Conservation (phyloP, 257 asterid species). For the Solanum etuberosum region DNA sequence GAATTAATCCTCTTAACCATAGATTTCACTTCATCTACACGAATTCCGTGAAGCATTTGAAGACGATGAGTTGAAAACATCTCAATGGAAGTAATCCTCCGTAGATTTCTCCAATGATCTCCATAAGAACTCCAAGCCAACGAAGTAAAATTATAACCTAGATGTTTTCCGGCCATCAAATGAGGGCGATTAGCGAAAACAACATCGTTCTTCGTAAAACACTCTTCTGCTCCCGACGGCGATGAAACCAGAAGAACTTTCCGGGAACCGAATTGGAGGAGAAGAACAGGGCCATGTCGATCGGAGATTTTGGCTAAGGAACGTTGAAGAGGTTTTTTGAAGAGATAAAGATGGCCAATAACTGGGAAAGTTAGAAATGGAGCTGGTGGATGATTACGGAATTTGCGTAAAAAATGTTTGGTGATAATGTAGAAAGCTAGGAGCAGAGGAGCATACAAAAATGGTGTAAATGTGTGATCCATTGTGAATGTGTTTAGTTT, state of each 20-base stretch:
- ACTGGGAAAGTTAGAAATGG: conserved; percentile 42
- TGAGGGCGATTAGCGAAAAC: conserved; percentile 55
- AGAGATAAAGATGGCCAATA: conserved; percentile 56
- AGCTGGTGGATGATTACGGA: conserved; percentile 44
- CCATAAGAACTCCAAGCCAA: conserved; percentile 45
- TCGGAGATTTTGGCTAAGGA: conserved; percentile 37
- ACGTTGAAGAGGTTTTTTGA: conserved; percentile 44
- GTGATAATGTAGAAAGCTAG: conserved; percentile 31
- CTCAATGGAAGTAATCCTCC: conserved; percentile 39
- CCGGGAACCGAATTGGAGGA: conserved; percentile 58
- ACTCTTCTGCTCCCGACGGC: conserved; percentile 55
- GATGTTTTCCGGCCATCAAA: conserved; percentile 33
- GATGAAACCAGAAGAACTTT: conserved; percentile 62
- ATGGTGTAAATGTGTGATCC: neutral
- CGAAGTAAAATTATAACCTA: conserved; percentile 45
- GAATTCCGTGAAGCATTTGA: conserved; percentile 38
- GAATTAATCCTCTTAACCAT: conserved; percentile 19
- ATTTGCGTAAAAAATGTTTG: conserved; percentile 18
- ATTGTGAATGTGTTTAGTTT: neutral
- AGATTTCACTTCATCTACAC: conserved; percentile 38
- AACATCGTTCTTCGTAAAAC: conserved; percentile 42
- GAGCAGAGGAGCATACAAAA: conserved; percentile 16
- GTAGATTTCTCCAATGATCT: conserved; percentile 56
- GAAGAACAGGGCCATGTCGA: conserved; percentile 40
- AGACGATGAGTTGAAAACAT: conserved; percentile 44